Percentiles rank a stretch among this genome's conserved stretches.
These are phyloP conservation scores for Penicillium simplicissimum DNA, from an alignment of 495 filamentous ascomycete species.

Conservation along the genomic window DNA sequence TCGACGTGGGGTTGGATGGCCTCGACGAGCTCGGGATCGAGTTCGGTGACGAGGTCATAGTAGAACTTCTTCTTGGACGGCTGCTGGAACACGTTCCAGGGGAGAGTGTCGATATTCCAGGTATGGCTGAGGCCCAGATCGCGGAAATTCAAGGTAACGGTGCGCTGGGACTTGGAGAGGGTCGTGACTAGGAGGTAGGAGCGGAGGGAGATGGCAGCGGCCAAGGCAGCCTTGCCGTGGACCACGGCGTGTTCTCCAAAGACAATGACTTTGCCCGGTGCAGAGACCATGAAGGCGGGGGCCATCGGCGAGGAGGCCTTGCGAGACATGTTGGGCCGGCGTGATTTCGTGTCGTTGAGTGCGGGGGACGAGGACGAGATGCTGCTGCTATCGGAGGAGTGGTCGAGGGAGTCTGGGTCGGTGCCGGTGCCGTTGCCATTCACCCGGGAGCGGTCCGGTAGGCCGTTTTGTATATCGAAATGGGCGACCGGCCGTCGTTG, in stretches of 20 bases:
- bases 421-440: constrained; percentile 21
- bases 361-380: constrained; percentile 11
- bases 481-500: constrained; percentile 27
- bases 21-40: constrained; percentile 77
- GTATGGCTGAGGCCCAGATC: constrained; percentile 84
- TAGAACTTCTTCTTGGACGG: constrained; percentile 89
- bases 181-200: constrained; percentile 95
- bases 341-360: constrained; percentile 17
- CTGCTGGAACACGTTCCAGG: constrained; percentile 77
- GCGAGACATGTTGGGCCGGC: constrained; percentile 36
- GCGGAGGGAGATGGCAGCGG: constrained; percentile 88
- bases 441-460: constrained; percentile 16
- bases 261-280: constrained; percentile 95
- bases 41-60: constrained; percentile 79
- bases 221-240: constrained; percentile 93
- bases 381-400: constrained; percentile 24
- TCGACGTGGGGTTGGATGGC: constrained; percentile 76
- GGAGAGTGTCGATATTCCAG: constrained; percentile 88
- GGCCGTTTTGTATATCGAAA: constrained; percentile 22
- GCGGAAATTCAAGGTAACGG: constrained; percentile 80
- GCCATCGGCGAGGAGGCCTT: constrained; percentile 58
- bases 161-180: constrained; percentile 80
- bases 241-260: constrained; percentile 97
- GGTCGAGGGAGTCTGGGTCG: constrained; percentile 25
- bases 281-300: constrained; percentile 95